Conservation (phyloP, 768 basidiomycete species). For the Leccinum longicurvipes region DNA sequence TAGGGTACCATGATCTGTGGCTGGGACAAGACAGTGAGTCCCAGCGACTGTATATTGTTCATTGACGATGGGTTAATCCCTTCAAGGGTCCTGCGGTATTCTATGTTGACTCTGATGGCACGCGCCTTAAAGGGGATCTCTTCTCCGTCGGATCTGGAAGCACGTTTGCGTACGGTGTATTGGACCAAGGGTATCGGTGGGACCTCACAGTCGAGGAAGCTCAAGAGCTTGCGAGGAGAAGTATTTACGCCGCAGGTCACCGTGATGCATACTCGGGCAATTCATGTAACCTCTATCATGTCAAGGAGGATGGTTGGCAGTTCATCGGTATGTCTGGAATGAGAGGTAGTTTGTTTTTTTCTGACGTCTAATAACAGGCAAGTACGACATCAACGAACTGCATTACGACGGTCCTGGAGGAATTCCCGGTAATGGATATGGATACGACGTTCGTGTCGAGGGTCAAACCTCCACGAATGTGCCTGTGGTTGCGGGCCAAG, state of each 20-base stretch:
- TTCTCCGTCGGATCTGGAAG: conserved; percentile 99
- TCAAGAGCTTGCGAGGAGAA: conserved; percentile 87
- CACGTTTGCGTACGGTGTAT: conserved; percentile 98
- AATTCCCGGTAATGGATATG: conserved; percentile 72
- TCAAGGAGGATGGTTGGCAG: conserved; percentile 92
- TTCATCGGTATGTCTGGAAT: conserved; percentile 72
- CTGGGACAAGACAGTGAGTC: conserved; percentile 93
- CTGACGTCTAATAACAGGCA: conserved; percentile 49
- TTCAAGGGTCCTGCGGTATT: conserved; percentile 85
- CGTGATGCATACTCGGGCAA: conserved; percentile 97
- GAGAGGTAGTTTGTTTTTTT: conserved; percentile 1
- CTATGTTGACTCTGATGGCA: conserved; percentile 97
- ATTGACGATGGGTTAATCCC: conserved; percentile 9
- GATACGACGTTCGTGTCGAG: conserved; percentile 69
- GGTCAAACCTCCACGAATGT: conserved; percentile 54
- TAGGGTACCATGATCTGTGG: conserved; percentile 99
- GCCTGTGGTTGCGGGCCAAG: conserved; percentile 33
- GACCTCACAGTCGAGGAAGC: conserved; percentile 92
- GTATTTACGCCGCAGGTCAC: conserved; percentile 96
- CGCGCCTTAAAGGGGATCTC: conserved; percentile 92
- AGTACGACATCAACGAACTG: conserved; percentile 87
- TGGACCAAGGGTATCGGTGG: conserved; percentile 94
- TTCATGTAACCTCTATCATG: conserved; percentile 92
- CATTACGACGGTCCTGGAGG: conserved; percentile 87
- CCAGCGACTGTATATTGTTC: background rate